Base-by-base conservation (phyloP, 1,139 yeast genomes). In the Suhomyces chickasaworum region DNA sequence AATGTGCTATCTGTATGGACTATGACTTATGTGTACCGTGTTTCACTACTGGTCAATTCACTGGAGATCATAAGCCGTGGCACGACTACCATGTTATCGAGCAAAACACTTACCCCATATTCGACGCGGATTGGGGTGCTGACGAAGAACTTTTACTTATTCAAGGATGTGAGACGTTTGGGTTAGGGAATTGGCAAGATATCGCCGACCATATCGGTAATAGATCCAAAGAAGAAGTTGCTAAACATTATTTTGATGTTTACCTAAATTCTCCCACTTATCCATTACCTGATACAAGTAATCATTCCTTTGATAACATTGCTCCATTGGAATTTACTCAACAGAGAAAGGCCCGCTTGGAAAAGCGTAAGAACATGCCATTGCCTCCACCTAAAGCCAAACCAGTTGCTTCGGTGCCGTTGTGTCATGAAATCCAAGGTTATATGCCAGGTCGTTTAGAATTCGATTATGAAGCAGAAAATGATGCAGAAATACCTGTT, bases 371-470 rank as follows among this genome's bases (percentile, higher is more conserved):
- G 53, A 86, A 82, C 52, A 75, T 81, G 54, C 89, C 90, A 22
- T 64, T 82, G 51, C 90, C 91, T 9, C 80, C 80, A 13, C 93
- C 95, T 18, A 90, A 91, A 46, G 81, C 85, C 47, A 91, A 90
- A 63, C 89, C 95, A 1, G 84, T 87, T 42, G 91, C 97, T 0
- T 89, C 97, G 9, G 95, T 88, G 7, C 99, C 99, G 0, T 78
- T 95, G 44, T 91, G 98, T 69, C 98, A 95, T 62, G 98, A 95
- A 60, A 83, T 93, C 51, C 98, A 93, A 66, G 98, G 97, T 3
- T 93, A 85, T 64, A 93, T 95, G 99, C 99, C 99, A 31, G 99
- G 99, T 40, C 81, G 99, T 58, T 73, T 93, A 53, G 99, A 93
- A 64, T 93, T 93, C 66, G 99, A 93, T 61, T 89, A 86, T 50